Percentiles rank a stretch among this genome's conserved stretches.
phyloP scores from a whole-genome alignment of 2,329 filamentous ascomycete species.

The Nigrospora oryzae region DNA sequence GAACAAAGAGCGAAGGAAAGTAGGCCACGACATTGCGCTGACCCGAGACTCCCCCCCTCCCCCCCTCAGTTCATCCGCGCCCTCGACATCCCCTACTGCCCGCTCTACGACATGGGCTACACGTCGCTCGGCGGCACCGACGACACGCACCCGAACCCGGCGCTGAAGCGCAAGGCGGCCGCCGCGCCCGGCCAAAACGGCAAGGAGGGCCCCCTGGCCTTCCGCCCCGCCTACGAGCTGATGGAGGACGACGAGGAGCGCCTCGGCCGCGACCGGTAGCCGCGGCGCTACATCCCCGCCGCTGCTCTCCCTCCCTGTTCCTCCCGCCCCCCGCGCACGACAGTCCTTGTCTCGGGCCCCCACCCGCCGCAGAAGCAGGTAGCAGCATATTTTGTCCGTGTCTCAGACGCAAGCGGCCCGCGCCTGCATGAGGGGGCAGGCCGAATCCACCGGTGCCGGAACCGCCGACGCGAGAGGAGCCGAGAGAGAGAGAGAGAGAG shows the following conservation, averaged over 20 bases:
- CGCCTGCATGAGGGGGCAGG: too few species aligned
- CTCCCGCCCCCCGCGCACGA: too few species aligned
- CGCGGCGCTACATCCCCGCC: too few species aligned
- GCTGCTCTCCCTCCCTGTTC: too few species aligned
- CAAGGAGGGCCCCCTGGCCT: constrained; percentile 27
- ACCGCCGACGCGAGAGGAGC: too few species aligned
- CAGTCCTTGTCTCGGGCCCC: too few species aligned
- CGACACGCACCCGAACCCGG: constrained; percentile 86
- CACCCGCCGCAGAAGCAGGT: too few species aligned
- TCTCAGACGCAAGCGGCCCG: too few species aligned
- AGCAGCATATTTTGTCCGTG: too few species aligned
- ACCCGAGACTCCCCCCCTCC: background rate
- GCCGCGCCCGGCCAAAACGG: constrained; percentile 10
- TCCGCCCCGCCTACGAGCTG: constrained; percentile 69
- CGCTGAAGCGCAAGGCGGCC: constrained; percentile 35
- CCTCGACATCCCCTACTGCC: constrained; percentile 74
- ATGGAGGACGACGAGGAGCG: constrained; percentile 70
- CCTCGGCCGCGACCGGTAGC: constrained; percentile 57
- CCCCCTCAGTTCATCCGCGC: constrained; percentile 63
- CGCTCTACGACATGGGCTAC: constrained; percentile 79
- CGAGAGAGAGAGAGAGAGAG: too few species aligned
- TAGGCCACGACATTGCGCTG: background rate
- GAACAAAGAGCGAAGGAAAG: background rate
- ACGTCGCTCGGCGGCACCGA: constrained; percentile 85
- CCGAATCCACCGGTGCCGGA: too few species aligned